Base-by-base conservation (phyloP, 768 basidiomycete species). In the Hygrophoropsis aurantiaca region DNA sequence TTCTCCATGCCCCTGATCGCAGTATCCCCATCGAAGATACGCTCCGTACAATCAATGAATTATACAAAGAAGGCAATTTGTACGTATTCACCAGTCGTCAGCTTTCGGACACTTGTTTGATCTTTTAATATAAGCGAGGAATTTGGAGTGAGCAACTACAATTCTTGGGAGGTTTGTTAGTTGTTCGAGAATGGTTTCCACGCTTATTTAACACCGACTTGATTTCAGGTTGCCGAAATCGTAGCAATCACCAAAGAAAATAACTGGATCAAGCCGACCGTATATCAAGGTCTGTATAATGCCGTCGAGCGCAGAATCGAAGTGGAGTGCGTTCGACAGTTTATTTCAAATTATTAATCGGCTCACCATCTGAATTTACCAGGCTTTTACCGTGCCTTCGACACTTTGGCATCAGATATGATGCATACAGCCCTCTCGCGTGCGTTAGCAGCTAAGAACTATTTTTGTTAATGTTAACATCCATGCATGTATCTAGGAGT, bases 21-120 rank as follows among this genome's bases (percentile, higher is more conserved):
- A 67, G 62, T 8, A 72, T 69, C 8, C 71, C 73, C 1, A 78
- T 74, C 53, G 70, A 72, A 35, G 73, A 67, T 11, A 80, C 77
- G 0, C 50, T 80, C 20, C 69, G 64, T 47, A 72, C 67, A 1
- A 66, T 77, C 45, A 62, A 82, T 56, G 66, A 75, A 8, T 55
- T 78, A n/a, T 65, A 80, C 68, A 67, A 74, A 44, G 74, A 77
- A 55, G 78, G 81, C 3, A 68, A 75, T 55, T 80, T 82, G 58
- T 76, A 65, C 49, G 73, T 59, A 3, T 18, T 36, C 30, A n/a
- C 27, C 15, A 8, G 21, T 20, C 20, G 11, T 7, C 27, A 16
- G 26, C n/a, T 3, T 21, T 8, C 26, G 24, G n/a, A 23, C 15
- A 30, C 34, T 10, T 18, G 19, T 21, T 44, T 41, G 16, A 34